Conservation (phyloP, 2,329 filamentous ascomycete genomes). For the Camillea tinctor region DNA sequence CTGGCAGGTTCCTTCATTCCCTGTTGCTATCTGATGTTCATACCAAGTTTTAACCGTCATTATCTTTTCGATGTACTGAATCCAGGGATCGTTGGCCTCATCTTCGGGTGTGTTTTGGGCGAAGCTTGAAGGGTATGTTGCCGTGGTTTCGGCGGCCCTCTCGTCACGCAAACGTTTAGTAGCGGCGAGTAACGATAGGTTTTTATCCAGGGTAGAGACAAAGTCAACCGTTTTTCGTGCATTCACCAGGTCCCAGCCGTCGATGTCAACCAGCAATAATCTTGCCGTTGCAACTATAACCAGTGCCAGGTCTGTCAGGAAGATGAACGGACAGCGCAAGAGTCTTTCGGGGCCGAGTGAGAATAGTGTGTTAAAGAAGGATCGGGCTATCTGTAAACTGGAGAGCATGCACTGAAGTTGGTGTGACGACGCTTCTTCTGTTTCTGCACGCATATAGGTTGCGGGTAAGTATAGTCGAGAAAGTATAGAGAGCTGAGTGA, state of each 20-base stretch:
- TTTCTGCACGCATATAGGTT: slow-evolving; percentile 29
- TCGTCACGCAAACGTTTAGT: slow-evolving; percentile 13
- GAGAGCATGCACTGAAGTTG: slow-evolving; percentile 34
- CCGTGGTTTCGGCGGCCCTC: slow-evolving; percentile 20
- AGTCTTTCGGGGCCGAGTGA: slow-evolving; percentile 28
- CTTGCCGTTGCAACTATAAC: slow-evolving; percentile 30
- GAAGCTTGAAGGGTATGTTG: slow-evolving; percentile 10
- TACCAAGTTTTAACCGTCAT: slow-evolving; percentile 34
- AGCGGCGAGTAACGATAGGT: slow-evolving; percentile 10
- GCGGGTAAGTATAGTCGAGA: slow-evolving; percentile 37
- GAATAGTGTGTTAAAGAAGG: slow-evolving; percentile 34
- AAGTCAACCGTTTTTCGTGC: slow-evolving; percentile 27
- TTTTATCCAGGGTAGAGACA: slow-evolving; percentile 15
- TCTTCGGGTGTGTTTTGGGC: slow-evolving; percentile 18
- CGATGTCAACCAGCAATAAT: slow-evolving; percentile 27
- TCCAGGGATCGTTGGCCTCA: slow-evolving; percentile 20
- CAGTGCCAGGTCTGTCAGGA: slow-evolving; percentile 25
- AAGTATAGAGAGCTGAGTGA: slow-evolving; percentile 7
- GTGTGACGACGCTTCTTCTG: slow-evolving; percentile 12
- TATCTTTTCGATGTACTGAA: slow-evolving; percentile 22
- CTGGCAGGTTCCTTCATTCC: not conserved
- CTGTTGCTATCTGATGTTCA: slow-evolving; percentile 21
- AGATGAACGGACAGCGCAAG: slow-evolving; percentile 25
- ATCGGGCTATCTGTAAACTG: slow-evolving; percentile 35
- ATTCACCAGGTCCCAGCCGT: slow-evolving; percentile 26